These are phyloP conservation scores for Brettanomyces nanus DNA, from an alignment of 805 yeast species.

Conservation along the genomic window DNA sequence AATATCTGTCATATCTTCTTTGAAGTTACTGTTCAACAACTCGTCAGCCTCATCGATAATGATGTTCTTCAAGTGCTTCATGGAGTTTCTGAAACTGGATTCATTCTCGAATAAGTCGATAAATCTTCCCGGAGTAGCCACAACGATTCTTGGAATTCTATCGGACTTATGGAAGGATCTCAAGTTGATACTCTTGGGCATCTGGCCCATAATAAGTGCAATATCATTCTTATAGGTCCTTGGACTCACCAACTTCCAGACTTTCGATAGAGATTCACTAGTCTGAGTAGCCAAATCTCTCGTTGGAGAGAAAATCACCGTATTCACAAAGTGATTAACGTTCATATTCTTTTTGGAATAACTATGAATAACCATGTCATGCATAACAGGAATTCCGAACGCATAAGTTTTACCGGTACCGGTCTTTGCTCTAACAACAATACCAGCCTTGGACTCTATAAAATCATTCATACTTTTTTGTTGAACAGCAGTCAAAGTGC, in stretches of 20 bases:
- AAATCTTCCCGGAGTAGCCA: slow-evolving; percentile 88
- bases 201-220: slow-evolving; percentile 42
- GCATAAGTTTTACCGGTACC: slow-evolving; percentile 96
- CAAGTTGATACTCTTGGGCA: slow-evolving; percentile 24
- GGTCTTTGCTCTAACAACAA: slow-evolving; percentile 85
- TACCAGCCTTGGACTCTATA: slow-evolving; percentile 42
- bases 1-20: slow-evolving; percentile 52
- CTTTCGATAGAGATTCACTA: slow-evolving; percentile 49
- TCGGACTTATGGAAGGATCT: slow-evolving; percentile 17
- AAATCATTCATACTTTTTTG: slow-evolving; percentile 52
- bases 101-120: slow-evolving; percentile 48
- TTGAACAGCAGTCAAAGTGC: slow-evolving; percentile 62
- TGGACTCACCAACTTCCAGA: slow-evolving; percentile 23
- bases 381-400: slow-evolving; percentile 72
- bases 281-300: slow-evolving; percentile 87
- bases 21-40: slow-evolving; percentile 74
- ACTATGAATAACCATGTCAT: slow-evolving; percentile 31
- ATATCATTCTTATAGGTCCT: background rate
- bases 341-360: slow-evolving; percentile 7
- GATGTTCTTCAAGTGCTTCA: slow-evolving; percentile 49
- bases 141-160: slow-evolving; percentile 51
- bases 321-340: slow-evolving; percentile 32
- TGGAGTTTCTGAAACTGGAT: slow-evolving; percentile 34
- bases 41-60: slow-evolving; percentile 92
- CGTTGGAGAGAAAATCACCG: slow-evolving; percentile 79